These are phyloP conservation scores for Trypanosoma scelopori DNA, from an alignment of 208 protist species.

Conservation along the genomic window DNA sequence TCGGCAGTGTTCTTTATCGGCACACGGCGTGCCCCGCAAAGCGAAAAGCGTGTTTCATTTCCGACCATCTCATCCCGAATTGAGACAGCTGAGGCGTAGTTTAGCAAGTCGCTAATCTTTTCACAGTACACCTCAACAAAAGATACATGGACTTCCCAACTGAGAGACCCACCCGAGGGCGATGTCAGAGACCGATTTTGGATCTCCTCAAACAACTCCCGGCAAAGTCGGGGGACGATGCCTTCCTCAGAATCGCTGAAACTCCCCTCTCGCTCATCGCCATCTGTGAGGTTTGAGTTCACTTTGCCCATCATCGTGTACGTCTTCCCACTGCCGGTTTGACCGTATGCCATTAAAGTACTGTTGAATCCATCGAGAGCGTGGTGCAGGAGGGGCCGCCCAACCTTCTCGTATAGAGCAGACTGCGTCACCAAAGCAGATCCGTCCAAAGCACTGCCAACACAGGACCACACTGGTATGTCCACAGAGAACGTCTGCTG, in stretches of 20 bases:
- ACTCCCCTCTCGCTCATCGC: slow-evolving; percentile 8
- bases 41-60: slow-evolving; percentile 56
- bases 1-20: slow-evolving; percentile 44
- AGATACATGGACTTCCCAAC: slow-evolving; percentile 80
- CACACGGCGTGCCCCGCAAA: slow-evolving; percentile 59
- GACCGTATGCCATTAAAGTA: slow-evolving; percentile 90
- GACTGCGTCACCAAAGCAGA: slow-evolving; percentile 57
- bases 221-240: slow-evolving; percentile 84
- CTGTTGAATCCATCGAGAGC: slow-evolving; percentile 89
- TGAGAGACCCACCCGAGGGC: slow-evolving; percentile 45
- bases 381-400: slow-evolving; percentile 87
- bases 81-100: slow-evolving; percentile 50
- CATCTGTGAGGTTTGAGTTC: background rate
- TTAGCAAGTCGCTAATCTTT: slow-evolving; percentile 84
- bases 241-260: slow-evolving; percentile 42
- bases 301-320: slow-evolving; percentile 87
- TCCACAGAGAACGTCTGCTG: slow-evolving; percentile 54
- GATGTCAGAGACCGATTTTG: slow-evolving; percentile 40
- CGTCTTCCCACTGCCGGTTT: slow-evolving; percentile 91
- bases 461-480: slow-evolving; percentile 69
- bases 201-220: slow-evolving; percentile 76
- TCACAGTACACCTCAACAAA: slow-evolving; percentile 93
- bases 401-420: slow-evolving; percentile 84
- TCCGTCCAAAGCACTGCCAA: slow-evolving; percentile 41
- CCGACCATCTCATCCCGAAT: slow-evolving; percentile 69